These are phyloP conservation scores for Cinnamomum chago DNA, from an alignment of 164 flowering plant species.

Conservation along the genomic window DNA sequence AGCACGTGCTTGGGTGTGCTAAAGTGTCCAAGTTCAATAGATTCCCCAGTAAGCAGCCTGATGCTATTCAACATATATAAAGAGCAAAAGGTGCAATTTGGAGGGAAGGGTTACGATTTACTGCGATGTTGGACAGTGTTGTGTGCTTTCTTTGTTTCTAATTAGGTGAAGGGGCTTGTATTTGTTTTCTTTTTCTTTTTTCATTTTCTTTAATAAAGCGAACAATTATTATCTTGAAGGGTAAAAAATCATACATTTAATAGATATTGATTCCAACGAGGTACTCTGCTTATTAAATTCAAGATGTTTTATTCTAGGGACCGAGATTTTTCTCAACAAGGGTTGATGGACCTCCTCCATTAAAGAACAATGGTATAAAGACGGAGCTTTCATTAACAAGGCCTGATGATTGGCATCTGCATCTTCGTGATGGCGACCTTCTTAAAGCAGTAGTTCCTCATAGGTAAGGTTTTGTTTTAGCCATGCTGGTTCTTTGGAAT, in stretches of 20 bases:
- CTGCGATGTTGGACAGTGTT: background rate
- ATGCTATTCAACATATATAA: too few relatives aligned
- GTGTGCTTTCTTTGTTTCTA: background rate
- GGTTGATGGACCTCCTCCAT: slow-evolving; percentile 17
- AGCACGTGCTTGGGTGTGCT: too few relatives aligned
- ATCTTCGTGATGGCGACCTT: slow-evolving; percentile 88
- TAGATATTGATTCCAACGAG: background rate
- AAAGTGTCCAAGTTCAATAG: too few relatives aligned
- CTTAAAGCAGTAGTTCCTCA: slow-evolving; percentile 72
- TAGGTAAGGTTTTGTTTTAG: slow-evolving; percentile 37
- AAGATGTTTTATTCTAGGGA: slow-evolving; percentile 9
- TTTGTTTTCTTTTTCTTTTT: background rate
- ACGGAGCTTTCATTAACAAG: slow-evolving; percentile 71
- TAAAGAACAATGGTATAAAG: slow-evolving; percentile 27
- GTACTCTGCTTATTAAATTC: too few relatives aligned
- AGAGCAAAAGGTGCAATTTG: too few relatives aligned
- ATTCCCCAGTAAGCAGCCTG: too few relatives aligned
- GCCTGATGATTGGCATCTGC: slow-evolving; percentile 99
- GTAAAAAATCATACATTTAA: background rate
- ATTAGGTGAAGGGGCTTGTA: background rate
- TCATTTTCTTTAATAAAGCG: background rate
- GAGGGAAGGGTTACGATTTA: too few relatives aligned
- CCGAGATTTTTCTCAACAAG: slow-evolving; percentile 17
- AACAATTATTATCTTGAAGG: background rate
- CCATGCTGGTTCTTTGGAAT: background rate